Evolutionary conservation across 176 grass and related monocot species (phyloP).

Genomic region (Puya raimondii): DNA sequence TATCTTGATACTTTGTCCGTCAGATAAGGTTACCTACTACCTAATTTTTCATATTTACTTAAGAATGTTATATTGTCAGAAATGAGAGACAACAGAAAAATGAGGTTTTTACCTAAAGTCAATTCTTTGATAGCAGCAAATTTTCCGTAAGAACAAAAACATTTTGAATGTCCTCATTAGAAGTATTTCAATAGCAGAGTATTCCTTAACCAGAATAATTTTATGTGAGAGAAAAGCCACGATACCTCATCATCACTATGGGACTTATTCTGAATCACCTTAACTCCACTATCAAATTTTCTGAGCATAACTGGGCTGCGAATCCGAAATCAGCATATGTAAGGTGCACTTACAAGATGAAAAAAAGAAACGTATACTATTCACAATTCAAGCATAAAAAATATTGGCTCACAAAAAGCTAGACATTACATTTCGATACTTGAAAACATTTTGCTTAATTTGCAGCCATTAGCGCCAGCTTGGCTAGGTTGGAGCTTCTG

Average conservation of each 20-base stretch:
- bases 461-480: not conserved
- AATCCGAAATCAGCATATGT: slow-evolving; percentile 64
- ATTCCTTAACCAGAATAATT: not conserved
- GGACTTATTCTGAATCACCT: slow-evolving; percentile 95
- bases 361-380: not conserved
- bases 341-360: slow-evolving; percentile 27
- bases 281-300: slow-evolving; percentile 97
- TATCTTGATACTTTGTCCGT: too few species aligned
- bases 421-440: not conserved
- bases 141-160: too few species aligned
- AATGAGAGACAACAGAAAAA: not conserved
- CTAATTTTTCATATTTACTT: not conserved
- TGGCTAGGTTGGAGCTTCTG: too few species aligned
- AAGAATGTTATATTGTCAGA: not conserved
- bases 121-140: too few species aligned
- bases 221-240: not conserved
- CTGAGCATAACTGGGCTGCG: slow-evolving; percentile 86
- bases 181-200: not conserved
- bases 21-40: too few species aligned
- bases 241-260: slow-evolving; percentile 94
- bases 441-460: not conserved
- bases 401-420: slow-evolving; percentile 27
- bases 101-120: not conserved
- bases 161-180: not conserved
- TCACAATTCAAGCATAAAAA: slow-evolving; percentile 28